Base-by-base conservation (phyloP, 1,284 basidiomycete species). In the Sanghuangporus baumii region DNA sequence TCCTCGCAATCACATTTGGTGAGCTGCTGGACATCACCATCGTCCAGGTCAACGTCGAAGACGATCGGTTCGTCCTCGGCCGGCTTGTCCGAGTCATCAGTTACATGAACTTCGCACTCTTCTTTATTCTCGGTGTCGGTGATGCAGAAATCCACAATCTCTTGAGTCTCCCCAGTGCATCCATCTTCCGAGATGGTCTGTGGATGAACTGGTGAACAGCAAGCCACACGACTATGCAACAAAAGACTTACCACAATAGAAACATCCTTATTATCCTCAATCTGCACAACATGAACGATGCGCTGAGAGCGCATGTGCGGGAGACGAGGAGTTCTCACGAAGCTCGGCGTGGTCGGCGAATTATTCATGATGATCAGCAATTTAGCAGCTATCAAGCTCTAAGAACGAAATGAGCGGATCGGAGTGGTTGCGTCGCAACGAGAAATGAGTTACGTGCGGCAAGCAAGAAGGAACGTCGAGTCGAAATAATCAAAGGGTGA, bases 261-360 rank as follows among this genome's bases (percentile, higher is more conserved):
- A 5, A 57, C 55, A 31, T 47, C 40, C 5, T 57, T 57, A 12
- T 26, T 57, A 41, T 57, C 26, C 9, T 41, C 55, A 3, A 40
- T 57, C 55, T 57, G 55, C 23, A 57, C 55, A 43, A 43, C 55
- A 18, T 57, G 55, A 7, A 57, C 55, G 16, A 57, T 57, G 55
- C 55, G 55, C 40, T 41, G 55, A 9, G 55, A 57, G 12, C 18
- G 55, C 55, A 54, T 54, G 36, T 36, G 52, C 34, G 52, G n/a
- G 14, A 54, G 31, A 37, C 52, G 31, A n/a, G 52, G 52, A 12
- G 36, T 37, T 18, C 52, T 54, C 36, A 36, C 34, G 31, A 54
- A 54, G 16, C 52, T 54, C 6, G 36, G 31, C 16, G 52, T 38
- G 11, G 16, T 34, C 16, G 34, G 52, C 14, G 52, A 37, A 16